Evolutionary conservation across 2,329 filamentous ascomycete species (phyloP), one percentile per base, ranked within the genome.

Genomic region (Dactylellina sp.): DNA sequence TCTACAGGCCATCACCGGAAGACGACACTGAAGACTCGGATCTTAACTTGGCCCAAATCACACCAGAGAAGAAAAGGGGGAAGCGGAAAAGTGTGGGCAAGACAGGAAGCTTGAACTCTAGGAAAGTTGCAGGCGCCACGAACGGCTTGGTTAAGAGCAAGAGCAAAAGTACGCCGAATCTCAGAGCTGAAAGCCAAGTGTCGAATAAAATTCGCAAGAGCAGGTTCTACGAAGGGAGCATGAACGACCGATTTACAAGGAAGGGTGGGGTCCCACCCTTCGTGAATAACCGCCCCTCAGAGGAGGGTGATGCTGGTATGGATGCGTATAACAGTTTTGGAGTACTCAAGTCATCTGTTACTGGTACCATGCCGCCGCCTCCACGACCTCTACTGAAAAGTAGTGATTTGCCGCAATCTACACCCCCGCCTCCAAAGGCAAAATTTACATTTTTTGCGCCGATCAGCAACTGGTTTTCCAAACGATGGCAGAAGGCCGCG

Each of bases 211-310:
- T 64, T 25, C 62, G 74, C 7, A 56, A 70, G 59, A 77, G 76
- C 78, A 89, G 82, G 62, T 90, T 90, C 76, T 81, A 86, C 39
- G 93, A 97, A 82, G 93, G 90, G 42, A 94, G 90, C 78, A 94
- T 97, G 91, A 92, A 89, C 79, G 91, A 96, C 81, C 88, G 91
- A 76, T 84, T 87, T 32, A 93, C 70, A 1, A 60, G 70, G 11
- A 57, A 42, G 42, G 70, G 70, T 3, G 70, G 70, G 2, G 70
- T 75, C 7, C 70, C 70, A n/a, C 70, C 70, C 7, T 75, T 75
- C 16, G 37, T 42, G 14, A 75, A 68, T 32, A 52, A 40, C 18
- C 12, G 56, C 22, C 56, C 70, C 5, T 22, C 63, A 12, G 70
- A 28, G 28, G 56, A 66, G 1, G 40, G n/a, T 6, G 61, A 56